A percentile compares a stretch with the other conserved stretches of the same genome.
phyloP scores from a whole-genome alignment of 805 yeast genomes.

The Metschnikowia rubicola region DNA sequence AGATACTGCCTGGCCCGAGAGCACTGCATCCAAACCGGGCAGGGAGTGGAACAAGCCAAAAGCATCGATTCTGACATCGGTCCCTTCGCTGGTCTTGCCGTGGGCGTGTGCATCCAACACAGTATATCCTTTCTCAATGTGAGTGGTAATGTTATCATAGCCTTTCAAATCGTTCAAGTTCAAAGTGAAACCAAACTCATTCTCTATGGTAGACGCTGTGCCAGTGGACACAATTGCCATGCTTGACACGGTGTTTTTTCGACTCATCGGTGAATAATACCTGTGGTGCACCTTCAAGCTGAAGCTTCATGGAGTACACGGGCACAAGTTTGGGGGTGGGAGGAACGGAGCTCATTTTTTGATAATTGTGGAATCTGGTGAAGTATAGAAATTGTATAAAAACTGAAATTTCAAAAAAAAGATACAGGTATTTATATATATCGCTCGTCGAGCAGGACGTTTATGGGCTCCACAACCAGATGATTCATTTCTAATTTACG shows the following conservation, averaged over 20 bases:
- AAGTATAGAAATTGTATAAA: too few species aligned
- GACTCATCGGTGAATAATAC: constrained; percentile 15
- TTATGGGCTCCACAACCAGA: too few species aligned
- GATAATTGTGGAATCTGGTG: too few species aligned
- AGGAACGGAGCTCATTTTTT: constrained; percentile 11
- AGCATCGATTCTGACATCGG: constrained; percentile 41
- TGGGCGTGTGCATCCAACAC: constrained; percentile 48
- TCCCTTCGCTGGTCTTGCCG: constrained; percentile 43
- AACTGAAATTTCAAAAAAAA: too few species aligned
- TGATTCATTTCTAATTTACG: too few species aligned
- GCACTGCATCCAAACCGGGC: constrained; percentile 34
- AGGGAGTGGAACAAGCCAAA: constrained; percentile 44
- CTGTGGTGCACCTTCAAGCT: constrained; percentile 18
- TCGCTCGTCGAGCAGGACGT: too few species aligned
- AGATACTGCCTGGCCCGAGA: constrained; percentile 27
- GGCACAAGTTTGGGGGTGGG: constrained; percentile 27
- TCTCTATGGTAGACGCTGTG: constrained; percentile 25
- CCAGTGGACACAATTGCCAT: constrained; percentile 26
- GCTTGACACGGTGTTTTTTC: constrained; percentile 18
- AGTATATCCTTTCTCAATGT: constrained; percentile 22
- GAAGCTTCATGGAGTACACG: constrained; percentile 26
- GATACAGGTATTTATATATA: too few species aligned
- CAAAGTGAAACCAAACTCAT: constrained; percentile 28
- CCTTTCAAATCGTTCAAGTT: constrained; percentile 34
- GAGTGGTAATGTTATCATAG: constrained; percentile 44